Evolutionary conservation across 305 asterid species (phyloP).

Genomic region (Fraxinus dipetala): DNA sequence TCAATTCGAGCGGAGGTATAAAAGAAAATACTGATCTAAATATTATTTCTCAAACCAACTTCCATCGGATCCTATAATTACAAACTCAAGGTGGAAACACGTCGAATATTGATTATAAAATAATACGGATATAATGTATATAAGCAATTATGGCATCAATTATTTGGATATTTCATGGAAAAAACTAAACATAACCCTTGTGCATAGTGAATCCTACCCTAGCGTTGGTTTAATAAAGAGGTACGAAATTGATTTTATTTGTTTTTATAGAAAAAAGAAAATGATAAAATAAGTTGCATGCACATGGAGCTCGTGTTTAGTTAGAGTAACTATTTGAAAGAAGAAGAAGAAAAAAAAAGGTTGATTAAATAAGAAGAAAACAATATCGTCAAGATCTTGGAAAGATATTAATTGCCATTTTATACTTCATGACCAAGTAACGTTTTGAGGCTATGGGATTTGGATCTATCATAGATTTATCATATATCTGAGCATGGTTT

Average conservation of each 20-base stretch:
- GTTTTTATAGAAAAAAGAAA: background rate
- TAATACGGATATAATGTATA: too few relatives aligned
- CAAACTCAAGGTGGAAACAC: too few relatives aligned
- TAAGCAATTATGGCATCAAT: background rate
- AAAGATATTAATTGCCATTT: background rate
- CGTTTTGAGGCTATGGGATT: background rate
- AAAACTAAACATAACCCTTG: background rate
- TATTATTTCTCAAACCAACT: too few relatives aligned
- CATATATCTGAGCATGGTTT: background rate
- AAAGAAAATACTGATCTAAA: too few relatives aligned
- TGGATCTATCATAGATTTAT: background rate
- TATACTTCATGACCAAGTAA: background rate
- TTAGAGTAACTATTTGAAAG: background rate
- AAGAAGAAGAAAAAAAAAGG: background rate
- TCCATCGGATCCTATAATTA: too few relatives aligned
- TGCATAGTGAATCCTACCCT: background rate
- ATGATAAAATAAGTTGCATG: background rate
- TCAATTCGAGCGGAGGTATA: too few relatives aligned
- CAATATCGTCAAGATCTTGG: background rate
- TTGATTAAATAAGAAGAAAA: background rate
- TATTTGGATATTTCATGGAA: background rate
- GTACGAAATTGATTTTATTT: background rate
- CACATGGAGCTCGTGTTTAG: background rate
- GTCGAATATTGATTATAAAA: too few relatives aligned
- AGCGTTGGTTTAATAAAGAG: background rate